Evolutionary conservation across 2,329 filamentous ascomycete species (phyloP).

Genomic region (Fonsecaea erecta): DNA sequence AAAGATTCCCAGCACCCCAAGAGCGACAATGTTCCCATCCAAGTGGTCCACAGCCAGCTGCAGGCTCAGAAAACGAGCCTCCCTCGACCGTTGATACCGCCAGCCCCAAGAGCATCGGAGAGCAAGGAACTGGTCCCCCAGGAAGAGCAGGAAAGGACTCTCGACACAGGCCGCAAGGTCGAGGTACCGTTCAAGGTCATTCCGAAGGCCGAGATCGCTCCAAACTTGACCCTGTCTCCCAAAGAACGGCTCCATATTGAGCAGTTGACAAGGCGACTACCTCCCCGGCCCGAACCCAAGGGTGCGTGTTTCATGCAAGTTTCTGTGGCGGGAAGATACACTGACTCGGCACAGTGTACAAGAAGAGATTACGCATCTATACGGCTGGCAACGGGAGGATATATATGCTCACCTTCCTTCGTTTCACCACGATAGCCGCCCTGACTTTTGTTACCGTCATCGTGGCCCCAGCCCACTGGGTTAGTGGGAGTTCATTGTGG

Average conservation of each 20-base stretch:
- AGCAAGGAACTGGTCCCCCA: conserved; percentile 29
- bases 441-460: conserved; percentile 69
- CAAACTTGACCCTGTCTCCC: conserved; percentile 35
- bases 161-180: conserved; percentile 31
- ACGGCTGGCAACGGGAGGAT: conserved; percentile 72
- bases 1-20: conserved; percentile 12
- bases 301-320: conserved; percentile 4
- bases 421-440: conserved; percentile 72
- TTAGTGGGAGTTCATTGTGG: conserved; percentile 45
- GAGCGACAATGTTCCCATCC: conserved; percentile 25
- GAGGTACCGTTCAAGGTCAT: conserved; percentile 36
- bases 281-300: conserved; percentile 28
- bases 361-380: conserved; percentile 69
- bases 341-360: conserved; percentile 31
- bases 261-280: conserved; percentile 33
- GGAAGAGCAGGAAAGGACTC: conserved; percentile 21
- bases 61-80: conserved; percentile 20
- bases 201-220: conserved; percentile 35
- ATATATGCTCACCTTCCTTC: conserved; percentile 71
- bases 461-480: conserved; percentile 63
- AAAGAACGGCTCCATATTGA: conserved; percentile 38
- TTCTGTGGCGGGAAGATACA: neutral
- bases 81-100: neutral
- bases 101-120: neutral
- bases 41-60: conserved; percentile 27